Evolutionary conservation across 78 protist species (phyloP), one percentile per base, ranked within the genome.

Genomic region (Dictyostelium intermedium): DNA sequence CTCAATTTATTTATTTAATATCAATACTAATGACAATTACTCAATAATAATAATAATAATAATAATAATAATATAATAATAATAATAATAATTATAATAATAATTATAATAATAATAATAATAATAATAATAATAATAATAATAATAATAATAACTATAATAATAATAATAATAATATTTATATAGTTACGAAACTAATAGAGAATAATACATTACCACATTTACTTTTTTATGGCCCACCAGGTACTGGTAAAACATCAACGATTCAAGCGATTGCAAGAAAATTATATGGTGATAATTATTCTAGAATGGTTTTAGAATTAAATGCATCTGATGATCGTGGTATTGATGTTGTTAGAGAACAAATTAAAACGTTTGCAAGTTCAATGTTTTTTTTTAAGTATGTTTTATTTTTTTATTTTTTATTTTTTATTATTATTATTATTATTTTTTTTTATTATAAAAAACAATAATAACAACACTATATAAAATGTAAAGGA

Each of bases 311-410:
- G 97, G 96, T 98, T 18, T 95, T 99, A 20, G 99, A 98, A 96
- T 96, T 99, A 39, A 99, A 99, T 82, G 99, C 99, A 0, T 98
- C 99, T 0, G 99, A 99, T 79, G 99, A 99, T 18, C 96, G 99
- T 1, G 99, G 99, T 13, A 98, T 99, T 39, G 99, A 98, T 30
- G 99, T 99, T 2, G 99, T 99, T 16, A 95, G 99, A 20, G 97
- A 97, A 76, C 97, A 97, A 72, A 99, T 99, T 92, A 99, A 99
- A 91, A 96, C 92, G 74, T 99, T 99, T 76, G 99, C 99, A 99
- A 99, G 95, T 95, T 97, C 85, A 98, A 99, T 95, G 99, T 76
- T 72, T 5, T 61, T 97, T 35, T 83, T 97, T 61, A 95, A 45
- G 95, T 95, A 85, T 18, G 87, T 2, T 14, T 1, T 10, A 14